Evolutionary conservation across 1,139 yeast genomes (phyloP), one percentile per base, ranked within the genome.

Genomic region (Candida glucosophila): DNA sequence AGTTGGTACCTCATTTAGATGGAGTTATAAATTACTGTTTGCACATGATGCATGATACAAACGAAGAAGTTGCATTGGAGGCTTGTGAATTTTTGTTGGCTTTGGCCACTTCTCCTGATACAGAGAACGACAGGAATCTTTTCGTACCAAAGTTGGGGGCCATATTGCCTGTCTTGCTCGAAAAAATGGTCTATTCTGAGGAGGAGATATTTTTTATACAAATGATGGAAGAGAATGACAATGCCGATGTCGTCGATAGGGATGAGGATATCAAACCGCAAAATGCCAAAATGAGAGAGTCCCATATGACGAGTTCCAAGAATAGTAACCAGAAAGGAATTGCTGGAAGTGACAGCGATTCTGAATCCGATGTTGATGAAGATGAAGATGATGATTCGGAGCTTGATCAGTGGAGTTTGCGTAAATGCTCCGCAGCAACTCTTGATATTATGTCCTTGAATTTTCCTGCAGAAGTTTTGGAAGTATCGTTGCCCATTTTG

Each of bases 381-480:
- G 88, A 76, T 17, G 78, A 66, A 15, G 88, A 76, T 23, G 74
- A 67, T 27, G 81, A 68, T 34, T 66, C 58, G 28, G 74, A 68
- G 19, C 58, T 74, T 22, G 75, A 75, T 24, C 88, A 77, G 40
- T 90, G 98, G 98, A 85, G 79, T 42, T 57, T 90, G 33, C 69
- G 98, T 47, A 90, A 88, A 52, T 88, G 97, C 50, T 69, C 95
- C 4, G 97, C 97, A 5, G 93, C 96, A 3, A 79, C 96, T 0
- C 63, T 90, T 24, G 98, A 90, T 49, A 70, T 78, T 2, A 60
- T 90, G 33, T 80, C 96, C 0, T 64, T 76, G 15, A 63, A 67
- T 27, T 66, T 70, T 32, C 90, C 96, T 0, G 67, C 64, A 6
- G 74, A 72, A 31, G 90, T 85, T 3, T 59, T 88, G 25, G 61